These are phyloP conservation scores for Histomonas meleagridis DNA, from an alignment of 208 protist genomes.

Conservation along the genomic window DNA sequence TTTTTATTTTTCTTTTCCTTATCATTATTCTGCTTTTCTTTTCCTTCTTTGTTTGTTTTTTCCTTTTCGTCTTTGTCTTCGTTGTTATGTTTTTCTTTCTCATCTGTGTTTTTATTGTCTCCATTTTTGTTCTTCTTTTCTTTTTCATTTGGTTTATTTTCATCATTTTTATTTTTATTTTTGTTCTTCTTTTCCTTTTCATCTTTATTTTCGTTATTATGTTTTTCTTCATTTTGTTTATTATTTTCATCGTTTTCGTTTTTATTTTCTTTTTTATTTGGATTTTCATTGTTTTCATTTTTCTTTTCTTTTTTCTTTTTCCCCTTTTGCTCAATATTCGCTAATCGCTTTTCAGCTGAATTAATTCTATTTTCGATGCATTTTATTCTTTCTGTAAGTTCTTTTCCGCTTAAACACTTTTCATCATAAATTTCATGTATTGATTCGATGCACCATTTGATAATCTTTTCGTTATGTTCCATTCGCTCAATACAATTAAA, in stretches of 20 bases:
- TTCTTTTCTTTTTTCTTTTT: no score
- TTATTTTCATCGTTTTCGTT: not conserved
- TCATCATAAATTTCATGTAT: not conserved
- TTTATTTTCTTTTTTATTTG: not conserved
- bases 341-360: not conserved
- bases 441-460: not conserved
- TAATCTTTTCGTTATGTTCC: not conserved
- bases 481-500: not conserved
- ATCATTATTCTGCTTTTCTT: not conserved
- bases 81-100: not conserved
- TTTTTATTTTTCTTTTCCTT: not conserved
- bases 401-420: not conserved
- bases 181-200: not conserved
- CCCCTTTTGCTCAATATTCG: not conserved
- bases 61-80: not conserved
- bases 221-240: not conserved
- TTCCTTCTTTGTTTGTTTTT: not conserved
- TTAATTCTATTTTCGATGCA: not conserved
- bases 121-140: not conserved
- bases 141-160: not conserved
- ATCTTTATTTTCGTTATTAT: not conserved
- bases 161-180: not conserved
- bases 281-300: not conserved
- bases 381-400: not conserved
- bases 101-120: not conserved